Percentiles rank a stretch among this genome's conserved stretches.
phyloP scores from a whole-genome alignment of 73 alveolate genomes.

The Paramecium caudatum region DNA sequence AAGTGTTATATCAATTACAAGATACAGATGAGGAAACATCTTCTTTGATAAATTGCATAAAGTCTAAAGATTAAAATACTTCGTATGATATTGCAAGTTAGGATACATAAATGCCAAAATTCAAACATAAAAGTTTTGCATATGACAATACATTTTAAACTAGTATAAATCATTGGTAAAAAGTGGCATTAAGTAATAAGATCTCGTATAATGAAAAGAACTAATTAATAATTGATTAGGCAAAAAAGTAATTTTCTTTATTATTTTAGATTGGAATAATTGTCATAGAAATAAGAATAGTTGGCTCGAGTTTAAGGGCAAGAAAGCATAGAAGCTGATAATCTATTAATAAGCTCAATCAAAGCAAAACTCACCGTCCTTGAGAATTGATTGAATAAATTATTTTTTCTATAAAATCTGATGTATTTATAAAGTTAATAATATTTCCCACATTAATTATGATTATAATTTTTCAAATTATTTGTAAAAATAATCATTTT shows the following conservation, averaged over 20 bases:
- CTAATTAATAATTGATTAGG: not conserved
- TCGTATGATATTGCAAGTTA: conserved; percentile 28
- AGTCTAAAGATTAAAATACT: conserved; percentile 10
- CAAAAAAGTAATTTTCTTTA: conserved; percentile 3
- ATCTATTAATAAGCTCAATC: conserved; percentile 14
- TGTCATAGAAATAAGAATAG: conserved; percentile 15
- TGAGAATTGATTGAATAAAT: conserved; percentile 52
- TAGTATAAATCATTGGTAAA: conserved; percentile 43
- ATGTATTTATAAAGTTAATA: no score
- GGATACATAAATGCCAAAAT: conserved; percentile 31
- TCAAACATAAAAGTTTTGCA: conserved; percentile 18
- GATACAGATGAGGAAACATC: conserved; percentile 24
- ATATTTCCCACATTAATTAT: no score
- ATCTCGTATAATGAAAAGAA: conserved; percentile 19
- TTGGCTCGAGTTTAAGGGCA: conserved; percentile 23
- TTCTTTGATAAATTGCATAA: not conserved
- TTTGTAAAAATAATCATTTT: no score
- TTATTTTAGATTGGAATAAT: not conserved
- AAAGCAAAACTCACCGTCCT: conserved; percentile 46
- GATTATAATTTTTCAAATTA: no score
- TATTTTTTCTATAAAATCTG: no score
- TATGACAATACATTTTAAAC: not conserved
- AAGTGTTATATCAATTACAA: not conserved
- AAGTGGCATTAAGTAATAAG: conserved; percentile 11
- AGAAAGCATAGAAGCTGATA: not conserved